Evolutionary conservation across 2,329 filamentous ascomycete genomes (phyloP), one percentile per base, ranked within the genome.

Genomic region (Pseudocercospora crystallina): DNA sequence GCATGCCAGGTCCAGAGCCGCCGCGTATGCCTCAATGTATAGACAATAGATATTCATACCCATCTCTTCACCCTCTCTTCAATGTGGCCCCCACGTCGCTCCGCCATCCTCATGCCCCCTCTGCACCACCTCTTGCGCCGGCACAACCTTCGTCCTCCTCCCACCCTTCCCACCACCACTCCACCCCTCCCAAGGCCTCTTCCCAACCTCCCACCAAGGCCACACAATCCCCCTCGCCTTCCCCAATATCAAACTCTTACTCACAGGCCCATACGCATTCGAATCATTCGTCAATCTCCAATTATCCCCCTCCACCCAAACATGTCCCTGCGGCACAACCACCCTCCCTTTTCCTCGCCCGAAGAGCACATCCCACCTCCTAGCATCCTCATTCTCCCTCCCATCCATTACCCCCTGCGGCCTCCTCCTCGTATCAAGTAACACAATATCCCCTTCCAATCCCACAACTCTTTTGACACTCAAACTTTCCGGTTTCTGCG

Each of bases 291-390:
- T 89, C 62, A 81, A 81, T 43, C 80, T 78, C 61, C 82, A 80
- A 62, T 87, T 90, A 67, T 99, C 94, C 1, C 94, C 94, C 68
- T 97, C 92, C 1, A 99, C 83, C 94, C 94, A 99, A 26, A 97
- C 79, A 73, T 97, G 91, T 13, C 90, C 90, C 56, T 79, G 79
- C 5, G 91, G 92, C 15, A 99, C 81, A 56, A 80, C 78, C 39
- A 87, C 67, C 51, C 59, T 68, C 2, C 69, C 46, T 56, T 8
- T 61, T 7, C 20, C 57, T 46, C 14, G 20, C 14, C 36, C 15
- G 17, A 49, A 53, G 59, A 59, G 53, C 15, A 55, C 39, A 55
- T 65, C 58, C 70, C 63, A 64, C 20, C 51, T 55, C 49, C 42
- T 51, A 43, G 60, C 59, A 17, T 56, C 61, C n/a, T 63, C 56